These are phyloP conservation scores for Termitomyces sp. DNA, from an alignment of 768 basidiomycete species.

Conservation along the genomic window DNA sequence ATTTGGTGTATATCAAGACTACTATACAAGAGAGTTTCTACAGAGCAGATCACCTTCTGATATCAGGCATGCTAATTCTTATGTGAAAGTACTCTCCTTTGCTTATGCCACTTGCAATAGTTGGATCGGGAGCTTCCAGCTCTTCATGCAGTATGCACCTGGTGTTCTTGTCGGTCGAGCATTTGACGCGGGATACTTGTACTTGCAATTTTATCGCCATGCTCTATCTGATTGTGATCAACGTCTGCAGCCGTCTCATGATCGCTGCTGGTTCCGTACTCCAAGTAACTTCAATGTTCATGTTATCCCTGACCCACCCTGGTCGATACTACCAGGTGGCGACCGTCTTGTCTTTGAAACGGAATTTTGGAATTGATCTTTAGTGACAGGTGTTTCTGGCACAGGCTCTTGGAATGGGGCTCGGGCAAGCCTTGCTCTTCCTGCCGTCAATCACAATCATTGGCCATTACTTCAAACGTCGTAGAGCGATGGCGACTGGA, in stretches of 20 bases:
- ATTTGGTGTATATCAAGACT: slow-evolving; percentile 48
- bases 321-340: slow-evolving; percentile 42
- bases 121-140: slow-evolving; percentile 49
- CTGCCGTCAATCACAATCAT: slow-evolving; percentile 45
- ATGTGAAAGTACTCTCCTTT: not conserved
- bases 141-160: slow-evolving; percentile 41
- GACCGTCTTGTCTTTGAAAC: not conserved
- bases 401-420: slow-evolving; percentile 56
- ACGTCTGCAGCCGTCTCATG: slow-evolving; percentile 31
- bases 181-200: slow-evolving; percentile 50
- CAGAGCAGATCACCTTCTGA: slow-evolving; percentile 37
- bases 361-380: not conserved
- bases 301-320: slow-evolving; percentile 38
- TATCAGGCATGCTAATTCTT: slow-evolving; percentile 29
- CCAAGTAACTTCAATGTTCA: slow-evolving; percentile 37
- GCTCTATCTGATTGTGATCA: not conserved
- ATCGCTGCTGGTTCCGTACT: slow-evolving; percentile 30
- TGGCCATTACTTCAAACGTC: slow-evolving; percentile 42
- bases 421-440: slow-evolving; percentile 45
- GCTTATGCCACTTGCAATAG: slow-evolving; percentile 18
- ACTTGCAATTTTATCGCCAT: not conserved
- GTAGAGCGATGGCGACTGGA: slow-evolving; percentile 33
- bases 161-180: slow-evolving; percentile 38
- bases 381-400: slow-evolving; percentile 43
- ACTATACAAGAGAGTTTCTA: slow-evolving; percentile 39